Evolutionary conservation across 148 eudicot genomes (phyloP).

Genomic region (Rhododendron molle): DNA sequence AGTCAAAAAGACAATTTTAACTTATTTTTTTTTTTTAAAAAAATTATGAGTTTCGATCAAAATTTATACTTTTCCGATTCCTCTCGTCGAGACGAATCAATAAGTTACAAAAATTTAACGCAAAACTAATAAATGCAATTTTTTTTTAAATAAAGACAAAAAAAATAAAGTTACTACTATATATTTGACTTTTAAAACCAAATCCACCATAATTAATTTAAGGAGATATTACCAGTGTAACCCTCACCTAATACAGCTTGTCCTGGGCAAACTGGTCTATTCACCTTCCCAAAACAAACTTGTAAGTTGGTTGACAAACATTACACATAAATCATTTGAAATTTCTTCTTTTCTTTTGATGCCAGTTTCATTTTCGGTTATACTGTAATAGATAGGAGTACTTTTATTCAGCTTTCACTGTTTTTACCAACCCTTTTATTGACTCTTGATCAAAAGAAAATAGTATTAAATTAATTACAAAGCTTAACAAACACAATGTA

Average conservation of each 20-base stretch:
- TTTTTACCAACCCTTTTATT: not conserved
- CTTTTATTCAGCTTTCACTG: not conserved
- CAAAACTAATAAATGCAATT: no score
- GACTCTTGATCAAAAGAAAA: not conserved
- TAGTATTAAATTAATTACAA: not conserved
- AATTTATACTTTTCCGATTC: no score
- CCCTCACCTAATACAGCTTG: conserved; percentile 17
- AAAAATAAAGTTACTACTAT: no score
- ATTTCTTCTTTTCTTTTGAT: not conserved
- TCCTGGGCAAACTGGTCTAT: not conserved
- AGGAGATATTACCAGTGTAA: not conserved
- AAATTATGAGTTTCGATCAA: no score
- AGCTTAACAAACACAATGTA: not conserved
- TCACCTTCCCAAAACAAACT: not conserved
- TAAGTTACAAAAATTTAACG: no score
- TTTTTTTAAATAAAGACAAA: no score
- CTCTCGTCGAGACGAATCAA: no score
- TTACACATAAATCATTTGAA: not conserved
- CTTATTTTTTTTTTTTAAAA: no score
- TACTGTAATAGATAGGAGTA: no score
- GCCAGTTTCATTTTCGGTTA: no score
- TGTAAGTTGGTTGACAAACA: not conserved
- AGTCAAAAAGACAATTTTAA: no score
- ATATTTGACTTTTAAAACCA: no score
- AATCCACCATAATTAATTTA: not conserved